Conservation (phyloP, 1,284 basidiomycete genomes). For the Leccinum cinnamomeum region DNA sequence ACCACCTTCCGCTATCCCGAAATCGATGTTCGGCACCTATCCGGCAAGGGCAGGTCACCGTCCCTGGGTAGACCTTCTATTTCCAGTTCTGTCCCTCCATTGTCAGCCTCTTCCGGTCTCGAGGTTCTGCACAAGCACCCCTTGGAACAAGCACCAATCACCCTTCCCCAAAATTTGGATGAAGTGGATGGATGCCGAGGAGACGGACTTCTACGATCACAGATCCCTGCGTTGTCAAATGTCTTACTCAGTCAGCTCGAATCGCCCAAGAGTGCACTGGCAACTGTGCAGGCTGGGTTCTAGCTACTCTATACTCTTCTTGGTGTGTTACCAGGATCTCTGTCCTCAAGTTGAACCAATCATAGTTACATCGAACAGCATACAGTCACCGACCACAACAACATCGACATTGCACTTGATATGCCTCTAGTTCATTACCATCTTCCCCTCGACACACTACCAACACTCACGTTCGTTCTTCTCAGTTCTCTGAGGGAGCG, state of each 20-base stretch:
- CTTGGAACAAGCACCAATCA: too few species aligned
- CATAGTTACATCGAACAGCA: slow-evolving; percentile 42
- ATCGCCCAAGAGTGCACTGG: slow-evolving; percentile 74
- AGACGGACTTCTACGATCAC: slow-evolving; percentile 72
- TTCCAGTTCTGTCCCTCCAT: too few species aligned
- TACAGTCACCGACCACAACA: slow-evolving; percentile 59
- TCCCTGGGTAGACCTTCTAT: too few species aligned
- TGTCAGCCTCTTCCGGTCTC: too few species aligned
- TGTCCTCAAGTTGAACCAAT: slow-evolving; percentile 74
- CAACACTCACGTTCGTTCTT: slow-evolving; percentile 69
- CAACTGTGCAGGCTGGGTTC: slow-evolving; percentile 85
- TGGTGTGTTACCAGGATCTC: slow-evolving; percentile 79
- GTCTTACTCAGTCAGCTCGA: slow-evolving; percentile 83
- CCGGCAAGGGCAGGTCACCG: too few species aligned
- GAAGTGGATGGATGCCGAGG: slow-evolving; percentile 69
- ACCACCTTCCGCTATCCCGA: too few species aligned
- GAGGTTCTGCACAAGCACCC: too few species aligned
- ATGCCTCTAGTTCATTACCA: slow-evolving; percentile 79
- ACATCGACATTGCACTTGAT: slow-evolving; percentile 78
- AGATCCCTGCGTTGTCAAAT: slow-evolving; percentile 80
- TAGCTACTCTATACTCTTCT: slow-evolving; percentile 76
- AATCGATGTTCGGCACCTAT: too few species aligned
- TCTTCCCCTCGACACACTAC: slow-evolving; percentile 86
- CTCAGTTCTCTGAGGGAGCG: slow-evolving; percentile 70
- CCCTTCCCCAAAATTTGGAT: slow-evolving; percentile 49